Evolutionary conservation across 345 rosid genomes (phyloP), one percentile per base, ranked within the genome.

Genomic region (Populus ilicifolia): DNA sequence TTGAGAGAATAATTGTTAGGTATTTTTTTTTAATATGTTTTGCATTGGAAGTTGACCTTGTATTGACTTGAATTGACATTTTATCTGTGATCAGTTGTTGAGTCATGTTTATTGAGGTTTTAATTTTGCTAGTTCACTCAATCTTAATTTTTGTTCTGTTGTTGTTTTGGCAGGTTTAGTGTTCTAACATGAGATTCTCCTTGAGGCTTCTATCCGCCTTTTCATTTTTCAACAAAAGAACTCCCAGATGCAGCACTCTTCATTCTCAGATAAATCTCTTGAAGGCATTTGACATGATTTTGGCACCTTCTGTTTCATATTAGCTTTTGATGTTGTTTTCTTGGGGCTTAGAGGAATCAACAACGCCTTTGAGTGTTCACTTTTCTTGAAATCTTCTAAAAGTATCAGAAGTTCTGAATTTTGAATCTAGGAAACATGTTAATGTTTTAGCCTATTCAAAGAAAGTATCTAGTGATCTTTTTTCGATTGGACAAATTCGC

Each of bases 161-260:
- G 52, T 71, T 77, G 6, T 50, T 76, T 71, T 86, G 43, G 86
- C 97, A 94, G 98, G 92, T 87, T 48, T 83, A 88, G 88, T 84
- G 66, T 83, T 59, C 79, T 88, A 84, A 84, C 84, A 73, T 83
- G 68, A 74, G 83, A 80, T 85, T 85, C 85, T 70, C 86, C 78
- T 72, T 43, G 83, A 71, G 75, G 84, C 86, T 86, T 85, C 85
- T 80, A 76, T 75, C 78, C 82, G 76, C 63, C 67, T 82, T 48
- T 79, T 64, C 82, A 75, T 69, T 84, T 77, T 85, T 77, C 75
- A 56, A 48, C 80, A 43, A 74, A 64, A 18, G 69, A 77, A 74
- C 72, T 79, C 67, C 75, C 65, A 70, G 87, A 73, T 79, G 84
- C 77, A 21, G 74, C 46, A 70, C 48, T 67, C 62, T 75, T 77